Conservation (phyloP, 2,329 filamentous ascomycete species). For the Botryotinia convoluta region DNA sequence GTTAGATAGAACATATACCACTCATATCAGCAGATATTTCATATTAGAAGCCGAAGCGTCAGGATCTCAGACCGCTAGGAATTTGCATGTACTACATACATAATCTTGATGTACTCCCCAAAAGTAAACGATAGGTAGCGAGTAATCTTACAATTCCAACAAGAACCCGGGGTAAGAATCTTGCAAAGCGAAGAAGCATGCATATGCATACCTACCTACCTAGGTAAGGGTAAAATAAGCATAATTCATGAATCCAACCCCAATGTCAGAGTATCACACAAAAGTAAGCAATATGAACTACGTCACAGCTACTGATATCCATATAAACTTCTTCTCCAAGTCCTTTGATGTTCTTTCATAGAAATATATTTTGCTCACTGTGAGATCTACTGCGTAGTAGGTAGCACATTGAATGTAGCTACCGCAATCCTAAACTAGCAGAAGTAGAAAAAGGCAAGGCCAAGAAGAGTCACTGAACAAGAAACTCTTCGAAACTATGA, state of each 20-base stretch:
- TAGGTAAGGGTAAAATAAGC: neutral
- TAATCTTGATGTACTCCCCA: neutral
- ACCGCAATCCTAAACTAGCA: neutral
- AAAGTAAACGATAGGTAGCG: neutral
- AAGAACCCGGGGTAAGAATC: neutral
- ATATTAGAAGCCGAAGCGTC: neutral
- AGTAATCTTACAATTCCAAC: neutral
- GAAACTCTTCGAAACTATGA: constrained; percentile 12
- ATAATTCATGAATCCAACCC: neutral
- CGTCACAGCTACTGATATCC: neutral
- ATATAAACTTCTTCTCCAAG: neutral
- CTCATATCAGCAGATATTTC: neutral
- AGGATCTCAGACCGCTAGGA: neutral
- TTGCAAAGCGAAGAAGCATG: neutral
- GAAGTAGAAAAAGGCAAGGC: constrained; percentile 1
- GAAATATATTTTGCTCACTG: neutral
- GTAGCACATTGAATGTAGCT: neutral
- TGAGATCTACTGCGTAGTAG: neutral
- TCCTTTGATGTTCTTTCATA: neutral
- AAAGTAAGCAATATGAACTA: neutral
- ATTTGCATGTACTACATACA: neutral
- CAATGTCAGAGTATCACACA: neutral
- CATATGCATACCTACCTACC: neutral
- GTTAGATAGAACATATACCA: neutral
- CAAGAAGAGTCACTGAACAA: neutral